These are phyloP conservation scores for Gomphus sp. DNA, from an alignment of 1,284 basidiomycete genomes.

Conservation along the genomic window DNA sequence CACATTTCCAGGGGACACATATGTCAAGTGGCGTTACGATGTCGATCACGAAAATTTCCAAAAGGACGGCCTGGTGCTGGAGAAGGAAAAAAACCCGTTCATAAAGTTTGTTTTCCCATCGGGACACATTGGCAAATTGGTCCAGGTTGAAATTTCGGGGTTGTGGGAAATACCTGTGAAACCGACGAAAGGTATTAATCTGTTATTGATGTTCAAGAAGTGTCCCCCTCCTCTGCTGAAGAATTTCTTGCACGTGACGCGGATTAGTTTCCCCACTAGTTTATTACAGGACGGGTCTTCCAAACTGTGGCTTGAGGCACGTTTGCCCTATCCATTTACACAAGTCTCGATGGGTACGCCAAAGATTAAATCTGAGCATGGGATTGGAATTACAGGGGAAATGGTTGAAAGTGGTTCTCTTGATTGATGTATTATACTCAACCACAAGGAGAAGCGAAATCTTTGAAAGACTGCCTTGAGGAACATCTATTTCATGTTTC, in stretches of 20 bases:
- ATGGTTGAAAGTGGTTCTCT: too few relatives aligned
- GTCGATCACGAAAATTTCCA: background rate
- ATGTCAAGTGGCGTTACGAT: background rate
- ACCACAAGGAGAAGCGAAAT: too few relatives aligned
- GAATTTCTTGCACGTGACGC: background rate
- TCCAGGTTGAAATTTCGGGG: background rate
- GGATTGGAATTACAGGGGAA: too few relatives aligned
- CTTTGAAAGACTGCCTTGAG: too few relatives aligned
- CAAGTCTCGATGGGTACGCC: too few relatives aligned
- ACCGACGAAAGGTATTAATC: background rate
- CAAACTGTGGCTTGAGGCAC: background rate
- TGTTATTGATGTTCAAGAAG: background rate
- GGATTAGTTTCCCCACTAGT: background rate
- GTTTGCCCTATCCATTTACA: background rate
- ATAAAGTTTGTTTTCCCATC: too few relatives aligned
- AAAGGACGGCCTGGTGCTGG: background rate
- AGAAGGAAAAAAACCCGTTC: background rate
- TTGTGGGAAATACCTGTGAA: background rate
- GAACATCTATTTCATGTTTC: too few relatives aligned
- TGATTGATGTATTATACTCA: too few relatives aligned
- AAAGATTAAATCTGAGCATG: too few relatives aligned
- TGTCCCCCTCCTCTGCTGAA: background rate
- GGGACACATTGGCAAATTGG: background rate
- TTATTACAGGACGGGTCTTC: background rate
- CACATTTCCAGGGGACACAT: background rate